Evolutionary conservation across 169 alveolate genomes (phyloP).

Genomic region (Plasmodium gallinaceum): DNA sequence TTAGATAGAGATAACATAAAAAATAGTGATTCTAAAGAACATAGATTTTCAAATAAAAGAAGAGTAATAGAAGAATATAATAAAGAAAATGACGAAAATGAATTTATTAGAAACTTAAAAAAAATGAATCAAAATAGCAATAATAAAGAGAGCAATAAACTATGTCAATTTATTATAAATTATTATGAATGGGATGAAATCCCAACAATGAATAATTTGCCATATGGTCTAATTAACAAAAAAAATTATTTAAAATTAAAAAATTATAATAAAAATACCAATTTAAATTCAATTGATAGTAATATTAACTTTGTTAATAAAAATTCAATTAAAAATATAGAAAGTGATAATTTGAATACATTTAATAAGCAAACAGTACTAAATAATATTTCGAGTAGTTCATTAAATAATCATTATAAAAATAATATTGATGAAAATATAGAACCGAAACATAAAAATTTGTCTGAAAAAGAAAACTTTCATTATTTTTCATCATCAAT

Average conservation of each 20-base stretch:
- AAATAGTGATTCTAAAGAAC: not conserved
- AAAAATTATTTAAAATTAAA: conserved; percentile 16
- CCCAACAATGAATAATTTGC: conserved; percentile 34
- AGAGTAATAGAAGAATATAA: conserved; percentile 28
- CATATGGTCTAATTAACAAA: conserved; percentile 74
- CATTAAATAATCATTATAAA: too few relatives aligned
- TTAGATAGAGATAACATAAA: not conserved
- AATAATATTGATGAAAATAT: not conserved
- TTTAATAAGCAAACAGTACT: not conserved
- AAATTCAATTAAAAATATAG: not conserved
- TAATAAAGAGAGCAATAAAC: conserved; percentile 7
- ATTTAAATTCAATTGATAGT: not conserved
- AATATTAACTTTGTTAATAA: not conserved
- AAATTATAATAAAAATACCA: not conserved
- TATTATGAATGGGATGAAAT: conserved; percentile 69
- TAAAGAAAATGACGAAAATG: conserved; percentile 15
- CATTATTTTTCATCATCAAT: not conserved
- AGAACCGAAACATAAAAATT: not conserved
- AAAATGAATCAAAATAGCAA: conserved; percentile 17
- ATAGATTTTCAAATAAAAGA: conserved; percentile 16
- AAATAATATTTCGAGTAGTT: too few relatives aligned
- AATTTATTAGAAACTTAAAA: conserved; percentile 20
- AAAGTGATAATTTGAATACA: not conserved
- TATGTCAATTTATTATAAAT: conserved; percentile 35
- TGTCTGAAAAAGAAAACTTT: not conserved